phyloP scores from a whole-genome alignment of 2,329 filamentous ascomycete species.

The Fusarium sambucinum region DNA sequence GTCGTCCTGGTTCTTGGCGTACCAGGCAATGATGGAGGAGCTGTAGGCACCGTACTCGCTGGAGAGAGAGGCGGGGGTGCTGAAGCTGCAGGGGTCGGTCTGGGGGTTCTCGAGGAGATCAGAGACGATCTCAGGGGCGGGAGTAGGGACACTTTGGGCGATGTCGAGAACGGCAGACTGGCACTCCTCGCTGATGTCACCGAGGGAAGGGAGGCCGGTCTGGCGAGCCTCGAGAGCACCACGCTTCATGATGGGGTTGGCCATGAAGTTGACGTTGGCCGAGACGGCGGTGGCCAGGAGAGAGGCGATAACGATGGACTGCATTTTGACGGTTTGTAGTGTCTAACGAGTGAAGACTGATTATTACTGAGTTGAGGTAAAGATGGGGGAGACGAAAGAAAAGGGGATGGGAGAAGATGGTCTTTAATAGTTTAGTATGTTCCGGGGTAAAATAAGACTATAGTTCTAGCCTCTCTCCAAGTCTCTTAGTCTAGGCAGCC shows the following conservation, averaged over 20 bases:
- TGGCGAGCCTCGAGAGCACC: constrained; percentile 45
- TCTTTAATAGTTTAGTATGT: constrained; percentile 11
- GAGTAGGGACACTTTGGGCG: constrained; percentile 49
- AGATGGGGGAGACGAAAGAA: not conserved
- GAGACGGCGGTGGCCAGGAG: constrained; percentile 47
- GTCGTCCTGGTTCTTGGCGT: constrained; percentile 45
- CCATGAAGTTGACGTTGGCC: constrained; percentile 46
- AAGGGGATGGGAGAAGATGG: not conserved
- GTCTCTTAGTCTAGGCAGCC: constrained; percentile 1
- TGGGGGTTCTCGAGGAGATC: constrained; percentile 43
- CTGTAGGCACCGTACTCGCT: constrained; percentile 51
- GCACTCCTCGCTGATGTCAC: constrained; percentile 39
- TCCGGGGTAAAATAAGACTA: not conserved
- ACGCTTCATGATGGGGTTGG: constrained; percentile 48
- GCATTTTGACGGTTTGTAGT: constrained; percentile 43
- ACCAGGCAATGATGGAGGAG: constrained; percentile 50
- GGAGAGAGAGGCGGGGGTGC: constrained; percentile 49
- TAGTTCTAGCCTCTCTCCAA: not conserved
- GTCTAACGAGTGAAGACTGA: constrained; percentile 7
- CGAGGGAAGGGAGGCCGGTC: constrained; percentile 28
- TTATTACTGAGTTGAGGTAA: not conserved
- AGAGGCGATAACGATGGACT: constrained; percentile 46
- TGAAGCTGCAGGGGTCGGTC: constrained; percentile 52
- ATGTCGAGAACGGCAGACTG: constrained; percentile 42
- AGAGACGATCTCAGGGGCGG: constrained; percentile 48